Percentiles rank a stretch among this genome's conserved stretches.
These are phyloP conservation scores for Kingdonia uniflora DNA, from an alignment of 164 flowering plant species.

Conservation along the genomic window DNA sequence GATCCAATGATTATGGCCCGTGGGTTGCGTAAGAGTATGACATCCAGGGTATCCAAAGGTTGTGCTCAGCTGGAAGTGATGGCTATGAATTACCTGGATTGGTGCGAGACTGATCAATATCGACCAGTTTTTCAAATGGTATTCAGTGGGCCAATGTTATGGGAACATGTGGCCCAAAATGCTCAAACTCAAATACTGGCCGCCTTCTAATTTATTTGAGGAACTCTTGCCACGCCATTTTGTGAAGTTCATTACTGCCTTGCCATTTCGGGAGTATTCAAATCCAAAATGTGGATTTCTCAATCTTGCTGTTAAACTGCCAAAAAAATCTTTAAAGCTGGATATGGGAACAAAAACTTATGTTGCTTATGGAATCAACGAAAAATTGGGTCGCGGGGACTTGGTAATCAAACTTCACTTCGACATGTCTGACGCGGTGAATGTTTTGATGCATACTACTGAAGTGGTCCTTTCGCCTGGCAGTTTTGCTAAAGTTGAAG, in stretches of 20 bases:
- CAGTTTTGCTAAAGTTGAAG: conserved; percentile 15
- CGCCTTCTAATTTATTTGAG: conserved; percentile 39
- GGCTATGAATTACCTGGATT: too few relatives aligned
- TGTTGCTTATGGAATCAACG: too few relatives aligned
- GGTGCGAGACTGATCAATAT: conserved; percentile 35
- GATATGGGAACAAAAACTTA: conserved; percentile 71
- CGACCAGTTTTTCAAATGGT: conserved; percentile 47
- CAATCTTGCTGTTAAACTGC: conserved; percentile 47
- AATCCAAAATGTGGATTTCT: conserved; percentile 39
- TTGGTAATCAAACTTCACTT: conserved; percentile 72
- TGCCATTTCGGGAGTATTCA: conserved; percentile 60
- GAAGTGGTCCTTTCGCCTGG: conserved; percentile 17
- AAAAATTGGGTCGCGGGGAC: conserved; percentile 61
- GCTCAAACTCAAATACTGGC: conserved; percentile 68
- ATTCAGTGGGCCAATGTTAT: conserved; percentile 22
- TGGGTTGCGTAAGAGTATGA: too few relatives aligned
- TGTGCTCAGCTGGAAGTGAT: too few relatives aligned
- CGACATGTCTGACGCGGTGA: conserved; percentile 84
- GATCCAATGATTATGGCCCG: too few relatives aligned
- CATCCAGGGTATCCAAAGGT: too few relatives aligned
- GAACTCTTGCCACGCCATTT: too few relatives aligned
- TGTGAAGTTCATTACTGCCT: too few relatives aligned
- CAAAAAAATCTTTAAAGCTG: conserved; percentile 31
- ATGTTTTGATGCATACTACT: conserved; percentile 65
- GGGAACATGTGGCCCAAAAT: conserved; percentile 31